Base-by-base conservation (phyloP, 140 eudicot species). In the Bidens hawaiensis region DNA sequence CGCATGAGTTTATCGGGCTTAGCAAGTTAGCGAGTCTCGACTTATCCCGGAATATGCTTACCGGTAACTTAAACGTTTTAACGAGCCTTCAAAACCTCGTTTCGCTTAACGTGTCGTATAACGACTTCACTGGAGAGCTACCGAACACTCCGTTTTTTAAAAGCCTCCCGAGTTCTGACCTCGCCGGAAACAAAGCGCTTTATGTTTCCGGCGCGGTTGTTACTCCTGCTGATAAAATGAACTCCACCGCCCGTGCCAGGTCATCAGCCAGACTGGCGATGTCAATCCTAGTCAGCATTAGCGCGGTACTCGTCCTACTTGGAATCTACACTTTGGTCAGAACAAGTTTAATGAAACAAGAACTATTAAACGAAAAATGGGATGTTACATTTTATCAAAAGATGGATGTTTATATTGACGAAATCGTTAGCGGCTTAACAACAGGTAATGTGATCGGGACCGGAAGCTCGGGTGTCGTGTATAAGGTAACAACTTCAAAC, bases 391-490 rank as follows among this genome's bases (percentile, higher is more conserved):
- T 94, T 43, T 94, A 94, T 75, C 97, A 94, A 19, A 94, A 88
- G 72, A 81, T 77, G 97, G 99, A 94, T 3, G 77, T 88, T 40
- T 83, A 86, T 1, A 64, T 85, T 0, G 90, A 94, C 10, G 97
- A 88, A 31, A 79, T 94, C 18, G 84, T 94, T 56, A 76, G 55
- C 1, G 71, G 76, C 62, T 70, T 94, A 14, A 79, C 95, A 4
- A 85, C 95, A 3, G 76, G 90, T 1, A 94, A 94, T 43, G 96
- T 94, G 38, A 88, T 94, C 10, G 99, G 99, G n/a, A 88, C 97
- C 1, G 99, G 99, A 33, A 88, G 97, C 82, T 94, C 99, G 0
- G 99, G 99, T 7, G 99, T 94, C 0, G 99, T 94, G 33, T 88
- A 94, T 67, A 85, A 76, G 64, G 97, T 94, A 60, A 79, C 68